Percentiles rank a stretch among this genome's conserved stretches.
Conservation (phyloP, 1,139 yeast species). For the Taphrina pruni region DNA sequence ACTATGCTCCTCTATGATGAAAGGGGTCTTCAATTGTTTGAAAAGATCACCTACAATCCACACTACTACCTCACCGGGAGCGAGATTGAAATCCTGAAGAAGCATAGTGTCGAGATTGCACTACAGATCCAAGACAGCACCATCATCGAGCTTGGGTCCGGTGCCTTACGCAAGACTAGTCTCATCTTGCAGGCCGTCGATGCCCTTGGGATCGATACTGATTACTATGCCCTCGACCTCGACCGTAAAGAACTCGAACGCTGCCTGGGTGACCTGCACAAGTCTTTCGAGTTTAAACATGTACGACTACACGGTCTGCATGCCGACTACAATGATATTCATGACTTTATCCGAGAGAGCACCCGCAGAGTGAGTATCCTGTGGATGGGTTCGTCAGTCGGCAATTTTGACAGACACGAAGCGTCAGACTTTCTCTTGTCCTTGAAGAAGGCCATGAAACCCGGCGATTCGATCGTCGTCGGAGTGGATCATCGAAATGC, state of each 20-base stretch:
- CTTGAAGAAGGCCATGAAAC: conserved; percentile 40
- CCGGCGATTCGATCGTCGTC: conserved; percentile 44
- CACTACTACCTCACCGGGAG: conserved; percentile 45
- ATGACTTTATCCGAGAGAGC: conserved; percentile 42
- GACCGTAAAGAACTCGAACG: conserved; percentile 44
- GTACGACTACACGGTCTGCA: conserved; percentile 45
- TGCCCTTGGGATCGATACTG: conserved; percentile 35
- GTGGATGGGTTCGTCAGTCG: conserved; percentile 48
- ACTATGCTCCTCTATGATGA: conserved; percentile 47
- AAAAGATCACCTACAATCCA: conserved; percentile 45
- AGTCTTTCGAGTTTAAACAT: conserved; percentile 35
- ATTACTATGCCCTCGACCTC: conserved; percentile 47
- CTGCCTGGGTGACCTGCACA: conserved; percentile 36
- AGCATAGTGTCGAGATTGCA: conserved; percentile 44
- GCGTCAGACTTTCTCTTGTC: conserved; percentile 43
- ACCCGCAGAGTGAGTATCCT: conserved; percentile 38
- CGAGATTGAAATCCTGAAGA: conserved; percentile 44
- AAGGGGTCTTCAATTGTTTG: conserved; percentile 46
- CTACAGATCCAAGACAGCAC: conserved; percentile 41
- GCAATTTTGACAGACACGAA: conserved; percentile 45
- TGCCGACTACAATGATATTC: conserved; percentile 46
- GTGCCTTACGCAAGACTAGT: conserved; percentile 46
- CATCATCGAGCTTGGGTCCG: conserved; percentile 47
- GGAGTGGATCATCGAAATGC: conserved; percentile 46
- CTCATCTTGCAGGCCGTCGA: conserved; percentile 46